These are phyloP conservation scores for Lepidium aucheri DNA, from an alignment of 345 rosid genomes.

Conservation along the genomic window DNA sequence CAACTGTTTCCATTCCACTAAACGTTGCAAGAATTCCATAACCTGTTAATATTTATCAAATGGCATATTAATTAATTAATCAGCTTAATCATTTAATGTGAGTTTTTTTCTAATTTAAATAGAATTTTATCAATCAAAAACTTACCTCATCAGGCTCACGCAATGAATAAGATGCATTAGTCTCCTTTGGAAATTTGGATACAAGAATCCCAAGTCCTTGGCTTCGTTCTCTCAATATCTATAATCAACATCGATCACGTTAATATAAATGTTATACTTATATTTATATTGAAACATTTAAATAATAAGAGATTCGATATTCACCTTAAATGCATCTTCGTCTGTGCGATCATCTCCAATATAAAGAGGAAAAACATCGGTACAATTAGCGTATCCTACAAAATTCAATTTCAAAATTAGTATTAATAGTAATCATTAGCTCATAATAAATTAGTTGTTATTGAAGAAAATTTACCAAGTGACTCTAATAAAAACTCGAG, in stretches of 20 bases:
- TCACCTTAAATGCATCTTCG: conserved; percentile 98
- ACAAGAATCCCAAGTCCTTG: conserved; percentile 95
- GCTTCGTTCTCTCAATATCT: conserved; percentile 66
- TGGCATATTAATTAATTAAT: not conserved
- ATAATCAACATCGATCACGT: not conserved
- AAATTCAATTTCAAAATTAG: not conserved
- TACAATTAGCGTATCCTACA: conserved; percentile 72
- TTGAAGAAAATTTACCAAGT: conserved; percentile 44
- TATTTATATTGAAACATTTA: not conserved
- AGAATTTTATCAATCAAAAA: not conserved
- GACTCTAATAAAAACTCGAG: conserved; percentile 89
- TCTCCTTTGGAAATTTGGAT: conserved; percentile 83
- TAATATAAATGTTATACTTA: not conserved
- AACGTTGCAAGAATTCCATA: conserved; percentile 58
- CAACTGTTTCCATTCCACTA: conserved; percentile 53
- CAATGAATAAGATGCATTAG: conserved; percentile 76
- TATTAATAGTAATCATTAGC: no score
- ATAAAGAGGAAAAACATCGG: conserved; percentile 77
- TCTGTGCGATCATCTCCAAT: conserved; percentile 96
- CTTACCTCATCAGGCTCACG: conserved; percentile 66
- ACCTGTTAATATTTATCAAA: conserved; percentile 33
- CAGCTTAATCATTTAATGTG: not conserved
- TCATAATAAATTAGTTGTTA: not conserved
- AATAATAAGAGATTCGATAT: not conserved
- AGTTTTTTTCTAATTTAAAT: not conserved